These are phyloP conservation scores for Hirschioporus abietinus DNA, from an alignment of 768 basidiomycete species.

Conservation along the genomic window DNA sequence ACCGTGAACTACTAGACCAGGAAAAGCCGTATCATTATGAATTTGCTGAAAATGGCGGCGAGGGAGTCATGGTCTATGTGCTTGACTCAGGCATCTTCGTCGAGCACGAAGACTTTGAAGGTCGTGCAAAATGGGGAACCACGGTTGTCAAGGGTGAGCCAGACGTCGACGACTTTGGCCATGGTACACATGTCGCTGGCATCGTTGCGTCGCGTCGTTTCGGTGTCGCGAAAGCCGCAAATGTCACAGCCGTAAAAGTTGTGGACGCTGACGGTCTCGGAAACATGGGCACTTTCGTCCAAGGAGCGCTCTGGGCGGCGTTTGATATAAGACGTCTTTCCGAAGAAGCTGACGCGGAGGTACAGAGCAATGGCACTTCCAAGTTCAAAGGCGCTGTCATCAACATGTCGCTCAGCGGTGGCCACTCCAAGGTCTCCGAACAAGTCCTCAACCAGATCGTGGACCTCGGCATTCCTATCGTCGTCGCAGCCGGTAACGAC, in stretches of 20 bases:
- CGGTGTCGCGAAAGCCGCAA: background rate
- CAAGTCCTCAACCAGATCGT: background rate
- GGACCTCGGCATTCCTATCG: background rate
- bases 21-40: conserved; percentile 81
- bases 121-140: conserved; percentile 89
- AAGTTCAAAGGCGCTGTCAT: background rate
- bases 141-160: conserved; percentile 81
- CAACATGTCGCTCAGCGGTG: background rate
- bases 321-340: background rate
- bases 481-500: conserved; percentile 1
- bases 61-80: conserved; percentile 90
- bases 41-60: conserved; percentile 67
- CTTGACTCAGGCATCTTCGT: conserved; percentile 89
- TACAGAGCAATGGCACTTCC: background rate
- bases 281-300: background rate
- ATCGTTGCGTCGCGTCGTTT: conserved; percentile 74
- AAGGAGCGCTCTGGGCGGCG: background rate
- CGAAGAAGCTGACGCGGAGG: background rate
- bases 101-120: conserved; percentile 79
- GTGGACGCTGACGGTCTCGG: background rate
- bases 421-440: background rate
- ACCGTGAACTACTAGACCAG: conserved; percentile 69
- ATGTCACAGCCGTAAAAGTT: background rate
- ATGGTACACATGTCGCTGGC: conserved; percentile 92
- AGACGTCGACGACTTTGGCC: conserved; percentile 92